These are phyloP conservation scores for Dacryopinax primogenitus DNA, from an alignment of 768 basidiomycete genomes.

Conservation along the genomic window DNA sequence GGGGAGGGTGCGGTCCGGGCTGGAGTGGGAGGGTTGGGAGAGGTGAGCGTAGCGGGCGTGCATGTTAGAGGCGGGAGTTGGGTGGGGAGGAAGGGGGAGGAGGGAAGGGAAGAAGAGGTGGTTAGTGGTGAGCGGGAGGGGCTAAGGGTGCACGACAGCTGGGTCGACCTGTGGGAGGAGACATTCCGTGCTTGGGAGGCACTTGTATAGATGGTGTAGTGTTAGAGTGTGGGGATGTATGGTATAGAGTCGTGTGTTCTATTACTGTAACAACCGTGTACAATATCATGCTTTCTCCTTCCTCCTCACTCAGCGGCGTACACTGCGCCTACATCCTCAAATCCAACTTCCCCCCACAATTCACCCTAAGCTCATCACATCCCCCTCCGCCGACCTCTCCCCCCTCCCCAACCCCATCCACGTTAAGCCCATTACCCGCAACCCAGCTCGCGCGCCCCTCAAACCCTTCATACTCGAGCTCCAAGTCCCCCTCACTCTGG, in stretches of 20 bases:
- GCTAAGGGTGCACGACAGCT: neutral
- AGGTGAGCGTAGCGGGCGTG: neutral
- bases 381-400: neutral
- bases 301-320: neutral
- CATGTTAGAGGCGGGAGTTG: neutral
- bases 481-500: neutral
- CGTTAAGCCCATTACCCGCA: neutral
- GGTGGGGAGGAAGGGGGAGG: neutral
- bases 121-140: neutral
- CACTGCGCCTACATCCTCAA: neutral
- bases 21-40: neutral
- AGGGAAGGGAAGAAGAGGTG: neutral
- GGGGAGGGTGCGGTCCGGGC: neutral
- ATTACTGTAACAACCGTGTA: neutral
- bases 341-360: slow-evolving; percentile 2
- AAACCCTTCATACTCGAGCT: neutral
- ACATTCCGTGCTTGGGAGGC: neutral
- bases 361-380: neutral
- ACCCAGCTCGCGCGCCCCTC: neutral
- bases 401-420: neutral
- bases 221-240: neutral
- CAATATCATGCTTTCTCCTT: neutral
- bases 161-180: too few relatives aligned
- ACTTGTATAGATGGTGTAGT: neutral
- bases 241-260: neutral